Evolutionary conservation across 2,329 filamentous ascomycete genomes (phyloP), one percentile per base, ranked within the genome.

Genomic region (Colletotrichum tanaceti): DNA sequence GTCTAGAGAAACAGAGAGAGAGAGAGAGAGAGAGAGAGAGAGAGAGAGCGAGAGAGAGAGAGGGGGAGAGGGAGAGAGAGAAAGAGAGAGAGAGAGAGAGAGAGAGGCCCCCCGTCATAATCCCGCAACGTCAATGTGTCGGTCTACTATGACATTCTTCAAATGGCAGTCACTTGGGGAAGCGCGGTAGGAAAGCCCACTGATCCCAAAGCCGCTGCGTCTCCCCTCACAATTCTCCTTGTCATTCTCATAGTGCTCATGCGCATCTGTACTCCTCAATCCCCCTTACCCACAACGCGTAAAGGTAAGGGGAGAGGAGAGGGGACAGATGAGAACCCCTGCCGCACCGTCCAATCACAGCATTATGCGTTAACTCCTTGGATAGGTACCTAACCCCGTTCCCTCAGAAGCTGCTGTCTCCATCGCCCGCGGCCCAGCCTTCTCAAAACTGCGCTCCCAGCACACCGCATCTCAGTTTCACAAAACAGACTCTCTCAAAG

Each of bases 321-420:
- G 39, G 52, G 38, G 14, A 10, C 28, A 59, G 11, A 49, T 46
- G 18, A 53, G n/a, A 41, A 64, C 44, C 38, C 38, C 50, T 44
- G 39, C 58, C 18, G 6, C 20, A 10, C 32, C 22, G 46, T 41
- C 58, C 53, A 58, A 58, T 63, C 53, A 63, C 43, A 20, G 41
- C 54, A n/a, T 41, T 41, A 22, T 39, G 20, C 18, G 11, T 39
- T 18, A 9, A 22, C 35, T n/a, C 32, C 20, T 24, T 50, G 24
- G 24, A 28, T n/a, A n/a, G n/a, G n/a, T 35, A 49, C 22, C 24
- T 16, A 13, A 22, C 20, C 18, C 41, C 44, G 35, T 43, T 62
- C 41, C 35, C 18, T 47, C 35, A 32, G 20, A 20, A 41, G 24
- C 5, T 28, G 3, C 47, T n/a, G 18, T 49, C 49, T 10, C 41